Evolutionary conservation across 2,329 filamentous ascomycete genomes (phyloP), one percentile per base, ranked within the genome.

Genomic region (Fusarium tanahbumbuense): DNA sequence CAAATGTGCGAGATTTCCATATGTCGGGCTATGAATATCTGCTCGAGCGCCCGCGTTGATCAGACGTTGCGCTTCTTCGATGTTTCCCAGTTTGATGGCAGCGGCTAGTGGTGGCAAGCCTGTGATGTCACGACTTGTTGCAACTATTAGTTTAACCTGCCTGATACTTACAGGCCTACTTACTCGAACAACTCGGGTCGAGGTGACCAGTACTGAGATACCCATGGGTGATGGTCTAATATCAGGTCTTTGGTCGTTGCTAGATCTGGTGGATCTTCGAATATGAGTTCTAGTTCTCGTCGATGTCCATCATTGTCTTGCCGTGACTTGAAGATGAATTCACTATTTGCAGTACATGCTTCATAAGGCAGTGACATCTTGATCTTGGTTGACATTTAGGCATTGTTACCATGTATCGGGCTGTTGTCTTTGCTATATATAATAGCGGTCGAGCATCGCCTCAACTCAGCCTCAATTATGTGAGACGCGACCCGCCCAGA

Each of bases 321-420:
- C 16, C 9, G 34, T 6, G 34, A n/a, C 16, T 37, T n/a, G 34
- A 37, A n/a, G 16, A 37, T 37, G 34, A 11, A 37, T 37, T 37
- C 34, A n/a, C 34, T 37, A 37, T 37, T n/a, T 37, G 16, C 34
- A 37, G 16, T 37, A 18, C 1, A 37, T 1, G 9, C 34, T 37
- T 37, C 34, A 37, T 37, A 37, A n/a, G 18, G 34, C 4, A 5
- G 34, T 37, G 18, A 37, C 34, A 37, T 37, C 12, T 11, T 12
- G 10, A 12, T 37, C 10, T n/a, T 6, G 6, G 5, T n/a, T 37
- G 2, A 10, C 5, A 18, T 10, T 37, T 11, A 6, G 16, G 18
- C 16, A 1, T 9, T 37, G 9, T 2, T 3, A 6, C 16, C 5
- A 18, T 18, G 9, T 10, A 4, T n/a, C 3, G 9, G 18, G 34